phyloP scores from a whole-genome alignment of 2,329 filamentous ascomycete genomes.

The Aureobasidium namibiae region DNA sequence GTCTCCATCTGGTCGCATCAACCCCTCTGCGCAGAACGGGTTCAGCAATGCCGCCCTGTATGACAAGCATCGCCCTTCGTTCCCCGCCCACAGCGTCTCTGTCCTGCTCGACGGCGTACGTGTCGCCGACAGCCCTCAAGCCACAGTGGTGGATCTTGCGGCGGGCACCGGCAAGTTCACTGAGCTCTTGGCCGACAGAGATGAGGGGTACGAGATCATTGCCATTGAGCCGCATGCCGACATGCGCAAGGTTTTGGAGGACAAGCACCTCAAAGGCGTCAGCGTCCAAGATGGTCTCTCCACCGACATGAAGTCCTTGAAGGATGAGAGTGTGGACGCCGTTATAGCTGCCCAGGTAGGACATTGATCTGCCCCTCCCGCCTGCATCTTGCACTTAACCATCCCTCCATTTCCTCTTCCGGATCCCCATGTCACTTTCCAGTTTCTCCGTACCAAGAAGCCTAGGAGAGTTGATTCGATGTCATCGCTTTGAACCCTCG shows the following conservation, averaged over 20 bases:
- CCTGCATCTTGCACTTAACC: background rate
- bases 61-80: constrained; percentile 60
- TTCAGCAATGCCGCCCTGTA: constrained; percentile 59
- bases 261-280: constrained; percentile 51
- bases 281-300: constrained; percentile 51
- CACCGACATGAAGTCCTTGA: constrained; percentile 44
- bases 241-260: constrained; percentile 56
- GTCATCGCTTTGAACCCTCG: background rate
- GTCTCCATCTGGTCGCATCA: constrained; percentile 15
- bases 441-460: background rate
- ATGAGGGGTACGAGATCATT: constrained; percentile 53
- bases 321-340: constrained; percentile 54
- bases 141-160: constrained; percentile 54
- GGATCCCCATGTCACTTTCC: background rate
- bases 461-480: background rate
- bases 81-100: constrained; percentile 51
- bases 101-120: constrained; percentile 49
- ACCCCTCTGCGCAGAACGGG: constrained; percentile 36
- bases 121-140: constrained; percentile 37
- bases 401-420: background rate
- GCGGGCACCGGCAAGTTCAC: constrained; percentile 67
- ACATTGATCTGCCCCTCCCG: constrained; percentile 11
- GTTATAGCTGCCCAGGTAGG: constrained; percentile 61
- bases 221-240: constrained; percentile 56
- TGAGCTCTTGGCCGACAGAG: constrained; percentile 49